These are phyloP conservation scores for Croton laevigatus DNA, from an alignment of 441 rosid species.

Conservation along the genomic window DNA sequence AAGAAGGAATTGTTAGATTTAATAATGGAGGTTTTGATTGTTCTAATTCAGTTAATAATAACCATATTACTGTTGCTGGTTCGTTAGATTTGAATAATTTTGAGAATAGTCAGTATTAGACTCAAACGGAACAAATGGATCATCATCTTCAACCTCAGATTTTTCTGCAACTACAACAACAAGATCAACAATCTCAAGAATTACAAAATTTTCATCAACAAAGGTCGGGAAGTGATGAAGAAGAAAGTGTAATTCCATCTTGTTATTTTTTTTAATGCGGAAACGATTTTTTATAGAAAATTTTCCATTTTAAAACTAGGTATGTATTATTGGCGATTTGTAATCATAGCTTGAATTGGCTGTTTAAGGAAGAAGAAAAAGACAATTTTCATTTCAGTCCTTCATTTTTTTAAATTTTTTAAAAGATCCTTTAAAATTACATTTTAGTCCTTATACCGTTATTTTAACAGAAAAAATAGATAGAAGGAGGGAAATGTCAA, in stretches of 20 bases:
- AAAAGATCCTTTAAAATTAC: no score
- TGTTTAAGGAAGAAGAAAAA: no score
- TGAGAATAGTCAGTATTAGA: constrained; percentile 42
- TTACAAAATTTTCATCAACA: constrained; percentile 28
- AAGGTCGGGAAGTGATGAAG: constrained; percentile 51
- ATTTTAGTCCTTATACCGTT: no score
- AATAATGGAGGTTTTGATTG: constrained; percentile 34
- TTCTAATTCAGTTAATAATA: constrained; percentile 28
- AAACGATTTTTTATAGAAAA: constrained; percentile 10
- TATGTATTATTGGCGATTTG: constrained; percentile 24
- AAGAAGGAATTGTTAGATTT: constrained; percentile 45
- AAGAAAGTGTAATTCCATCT: constrained; percentile 42
- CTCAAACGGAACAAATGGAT: constrained; percentile 33
- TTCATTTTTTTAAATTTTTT: no score
- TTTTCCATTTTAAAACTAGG: constrained; percentile 33
- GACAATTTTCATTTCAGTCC: no score
- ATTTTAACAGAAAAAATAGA: no score
- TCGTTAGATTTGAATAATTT: constrained; percentile 38
- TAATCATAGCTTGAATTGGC: no score
- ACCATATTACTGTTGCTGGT: constrained; percentile 32
- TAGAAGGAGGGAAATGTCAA: no score
- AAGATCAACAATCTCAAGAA: constrained; percentile 26
- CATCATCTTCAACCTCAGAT: constrained; percentile 43
- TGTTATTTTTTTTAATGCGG: constrained; percentile 22
- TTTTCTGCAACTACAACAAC: constrained; percentile 43